Base-by-base conservation (phyloP, 202 grass and related monocot species). In the Sporobolus alterniflorus region DNA sequence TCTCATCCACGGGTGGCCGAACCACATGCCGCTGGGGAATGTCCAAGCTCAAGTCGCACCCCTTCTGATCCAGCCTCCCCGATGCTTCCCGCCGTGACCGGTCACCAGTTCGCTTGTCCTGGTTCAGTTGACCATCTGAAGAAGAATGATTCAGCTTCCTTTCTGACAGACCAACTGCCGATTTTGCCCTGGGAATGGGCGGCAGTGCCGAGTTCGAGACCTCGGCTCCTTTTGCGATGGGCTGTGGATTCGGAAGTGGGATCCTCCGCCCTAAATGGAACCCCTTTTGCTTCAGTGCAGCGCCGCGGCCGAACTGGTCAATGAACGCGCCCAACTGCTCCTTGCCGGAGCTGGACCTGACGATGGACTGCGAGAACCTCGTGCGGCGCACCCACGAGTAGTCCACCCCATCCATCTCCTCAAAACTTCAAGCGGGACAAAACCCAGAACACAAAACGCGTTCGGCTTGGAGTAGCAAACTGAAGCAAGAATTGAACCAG, bases 321-420 rank as follows among this genome's bases (percentile, higher is more conserved):
- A 71, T 25, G 68, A 91, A 89, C 49, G 67, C 33, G 52, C 88
- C 71, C 7, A 67, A 44, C 22, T 39, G 48, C 69, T 87, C 75
- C 72, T 87, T 85, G 69, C 89, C 79, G 50, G 89, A 94, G 74
- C 85, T 97, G 62, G 91, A 94, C 56, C 91, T 67, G 57, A 92
- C 65, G 65, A 92, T 52, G 32, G 91, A 78, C 54, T 92, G 87
- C n/a, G 94, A 86, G 81, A 94, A 97, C 74, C 81, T 92, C 49
- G 94, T 84, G 83, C 94, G 92, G 41, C 78, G 85, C 82, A 97
- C 85, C 94, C 94, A 97, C 7, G 94, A 97, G 68, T 78, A 88
- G 28, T 84, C 80, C 39, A 82, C 91, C 34, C 90, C 91, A 24
- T 97, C 94, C 94, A 97, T 97, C 86, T 76, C 46, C 75, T 59